phyloP scores from a whole-genome alignment of 345 rosid genomes.

The Xanthoceras sorbifolium region DNA sequence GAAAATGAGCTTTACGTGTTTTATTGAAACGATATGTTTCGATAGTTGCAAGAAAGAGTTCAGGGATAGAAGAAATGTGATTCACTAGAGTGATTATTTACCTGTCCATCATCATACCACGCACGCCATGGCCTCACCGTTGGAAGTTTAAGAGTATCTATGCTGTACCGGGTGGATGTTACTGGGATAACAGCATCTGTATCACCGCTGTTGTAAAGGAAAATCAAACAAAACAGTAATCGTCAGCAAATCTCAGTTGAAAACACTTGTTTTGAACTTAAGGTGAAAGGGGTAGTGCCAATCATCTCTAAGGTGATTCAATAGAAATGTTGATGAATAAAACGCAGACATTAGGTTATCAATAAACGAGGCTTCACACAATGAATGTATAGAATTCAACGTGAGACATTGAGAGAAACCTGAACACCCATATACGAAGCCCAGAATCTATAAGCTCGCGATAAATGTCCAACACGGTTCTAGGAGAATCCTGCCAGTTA shows the following conservation, averaged over 20 bases:
- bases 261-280: not conserved
- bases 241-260: slow-evolving; percentile 1
- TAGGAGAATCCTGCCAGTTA: slow-evolving; percentile 74
- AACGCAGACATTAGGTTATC: not conserved
- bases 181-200: slow-evolving; percentile 88
- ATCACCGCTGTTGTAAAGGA: slow-evolving; percentile 60
- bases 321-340: not conserved
- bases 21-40: not conserved
- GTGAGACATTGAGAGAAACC: slow-evolving; percentile 42
- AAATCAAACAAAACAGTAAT: slow-evolving; percentile 3
- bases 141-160: slow-evolving; percentile 77
- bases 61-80: not conserved
- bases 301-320: not conserved
- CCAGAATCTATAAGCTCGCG: slow-evolving; percentile 72
- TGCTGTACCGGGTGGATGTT: slow-evolving; percentile 84
- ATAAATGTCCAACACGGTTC: slow-evolving; percentile 75
- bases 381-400: not conserved
- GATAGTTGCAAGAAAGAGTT: not conserved
- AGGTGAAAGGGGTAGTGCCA: not conserved
- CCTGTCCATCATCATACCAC: slow-evolving; percentile 92
- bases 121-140: slow-evolving; percentile 65
- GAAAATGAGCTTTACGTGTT: not conserved
- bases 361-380: not conserved
- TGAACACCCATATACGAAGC: slow-evolving; percentile 91
- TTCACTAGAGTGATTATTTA: slow-evolving; percentile 23